These are phyloP conservation scores for Boletus subcaerulescens DNA, from an alignment of 768 basidiomycete genomes.

Conservation along the genomic window DNA sequence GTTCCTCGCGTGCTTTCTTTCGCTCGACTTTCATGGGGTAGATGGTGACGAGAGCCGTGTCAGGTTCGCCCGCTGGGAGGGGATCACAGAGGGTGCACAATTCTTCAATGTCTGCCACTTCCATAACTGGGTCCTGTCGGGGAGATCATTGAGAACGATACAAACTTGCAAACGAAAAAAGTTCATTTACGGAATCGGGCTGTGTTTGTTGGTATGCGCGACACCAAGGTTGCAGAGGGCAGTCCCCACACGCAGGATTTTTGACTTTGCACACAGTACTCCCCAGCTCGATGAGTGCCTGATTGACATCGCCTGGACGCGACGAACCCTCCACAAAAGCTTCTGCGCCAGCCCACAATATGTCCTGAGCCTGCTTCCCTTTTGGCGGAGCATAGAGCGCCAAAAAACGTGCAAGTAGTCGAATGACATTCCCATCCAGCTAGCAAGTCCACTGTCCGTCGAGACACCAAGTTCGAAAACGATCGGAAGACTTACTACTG, in stretches of 20 bases:
- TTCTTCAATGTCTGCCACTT: constrained; percentile 70
- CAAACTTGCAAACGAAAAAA: not conserved
- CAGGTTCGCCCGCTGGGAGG: constrained; percentile 32
- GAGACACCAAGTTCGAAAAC: not conserved
- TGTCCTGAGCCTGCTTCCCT: constrained; percentile 69
- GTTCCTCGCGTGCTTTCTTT: constrained; percentile 81
- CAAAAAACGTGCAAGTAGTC: constrained; percentile 79
- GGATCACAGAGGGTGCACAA: constrained; percentile 67
- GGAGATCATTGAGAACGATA: not conserved
- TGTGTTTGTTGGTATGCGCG: constrained; percentile 46
- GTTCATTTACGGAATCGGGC: constrained; percentile 10
- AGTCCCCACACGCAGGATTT: constrained; percentile 68
- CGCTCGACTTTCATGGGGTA: constrained; percentile 86
- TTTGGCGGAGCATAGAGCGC: constrained; percentile 83
- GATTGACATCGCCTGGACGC: constrained; percentile 81
- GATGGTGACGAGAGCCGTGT: constrained; percentile 48
- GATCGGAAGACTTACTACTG: constrained; percentile 61
- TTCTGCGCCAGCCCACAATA: constrained; percentile 79
- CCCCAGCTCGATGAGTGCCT: constrained; percentile 93
- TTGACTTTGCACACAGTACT: constrained; percentile 89
- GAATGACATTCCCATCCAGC: constrained; percentile 90
- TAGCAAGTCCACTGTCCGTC: constrained; percentile 27
- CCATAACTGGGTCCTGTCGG: not conserved
- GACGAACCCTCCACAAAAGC: constrained; percentile 57
- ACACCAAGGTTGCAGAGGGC: constrained; percentile 72